These are phyloP conservation scores for Neckera pumila DNA, from an alignment of 225 moss, liverwort and hornwort species.

Conservation along the genomic window DNA sequence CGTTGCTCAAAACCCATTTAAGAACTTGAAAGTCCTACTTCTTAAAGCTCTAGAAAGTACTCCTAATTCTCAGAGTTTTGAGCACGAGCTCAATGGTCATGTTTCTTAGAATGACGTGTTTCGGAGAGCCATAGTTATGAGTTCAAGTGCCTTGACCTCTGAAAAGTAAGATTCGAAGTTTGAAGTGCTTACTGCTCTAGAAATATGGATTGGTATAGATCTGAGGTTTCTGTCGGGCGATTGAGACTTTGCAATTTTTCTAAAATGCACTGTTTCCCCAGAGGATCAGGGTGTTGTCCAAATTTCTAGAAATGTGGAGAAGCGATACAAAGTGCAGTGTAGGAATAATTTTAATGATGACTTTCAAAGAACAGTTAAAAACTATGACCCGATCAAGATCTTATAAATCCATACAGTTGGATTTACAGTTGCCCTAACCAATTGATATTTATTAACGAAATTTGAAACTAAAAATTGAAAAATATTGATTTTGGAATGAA, in stretches of 20 bases:
- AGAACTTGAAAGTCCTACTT: background rate
- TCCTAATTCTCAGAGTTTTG: background rate
- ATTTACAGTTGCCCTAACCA: background rate
- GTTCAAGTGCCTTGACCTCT: background rate
- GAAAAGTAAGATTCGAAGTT: background rate
- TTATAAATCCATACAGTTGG: background rate
- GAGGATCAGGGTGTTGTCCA: background rate
- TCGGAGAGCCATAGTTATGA: background rate
- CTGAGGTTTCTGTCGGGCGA: background rate
- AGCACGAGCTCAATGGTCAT: background rate
- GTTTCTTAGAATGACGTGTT: background rate
- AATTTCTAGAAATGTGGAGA: background rate
- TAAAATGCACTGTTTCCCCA: background rate
- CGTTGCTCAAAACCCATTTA: background rate
- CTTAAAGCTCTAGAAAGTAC: background rate
- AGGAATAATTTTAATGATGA: background rate
- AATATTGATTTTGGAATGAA: background rate
- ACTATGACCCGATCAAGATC: background rate
- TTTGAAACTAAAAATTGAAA: background rate
- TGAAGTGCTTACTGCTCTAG: background rate
- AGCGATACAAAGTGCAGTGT: background rate
- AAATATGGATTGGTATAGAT: background rate
- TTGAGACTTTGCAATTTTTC: background rate
- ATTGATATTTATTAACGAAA: background rate
- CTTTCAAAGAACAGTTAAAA: no score